Percentiles rank a stretch among this genome's conserved stretches.
phyloP scores from a whole-genome alignment of 352 stramenopile species.

The Thraustotheca clavata region DNA sequence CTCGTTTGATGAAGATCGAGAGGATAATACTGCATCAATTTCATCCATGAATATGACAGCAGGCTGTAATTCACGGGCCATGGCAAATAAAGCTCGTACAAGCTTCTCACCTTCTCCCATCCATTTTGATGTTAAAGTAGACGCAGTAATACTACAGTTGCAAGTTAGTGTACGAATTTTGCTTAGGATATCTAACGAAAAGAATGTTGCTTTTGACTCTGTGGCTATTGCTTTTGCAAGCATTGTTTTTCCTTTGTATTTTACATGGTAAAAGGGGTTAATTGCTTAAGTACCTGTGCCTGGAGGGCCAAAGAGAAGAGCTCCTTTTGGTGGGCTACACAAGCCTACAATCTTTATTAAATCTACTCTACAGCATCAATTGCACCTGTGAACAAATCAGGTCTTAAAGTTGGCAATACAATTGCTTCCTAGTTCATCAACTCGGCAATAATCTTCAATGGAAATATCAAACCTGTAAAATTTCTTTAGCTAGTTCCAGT shows the following conservation, averaged over 20 bases:
- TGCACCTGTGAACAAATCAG: conserved; percentile 64
- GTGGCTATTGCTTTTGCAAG: conserved; percentile 76
- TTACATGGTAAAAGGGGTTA: background rate
- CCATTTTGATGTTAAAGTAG: conserved; percentile 85
- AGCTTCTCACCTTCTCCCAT: conserved; percentile 92
- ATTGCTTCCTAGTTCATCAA: conserved; percentile 57
- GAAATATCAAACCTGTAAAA: conserved; percentile 52
- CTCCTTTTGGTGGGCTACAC: conserved; percentile 50
- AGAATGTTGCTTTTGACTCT: conserved; percentile 76
- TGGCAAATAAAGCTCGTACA: conserved; percentile 88
- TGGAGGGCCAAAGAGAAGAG: conserved; percentile 73
- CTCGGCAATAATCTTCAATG: too few relatives aligned
- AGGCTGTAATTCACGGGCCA: conserved; percentile 77
- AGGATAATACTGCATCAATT: conserved; percentile 77
- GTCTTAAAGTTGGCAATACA: conserved; percentile 71
- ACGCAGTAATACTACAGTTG: conserved; percentile 71
- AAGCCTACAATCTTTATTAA: conserved; percentile 27
- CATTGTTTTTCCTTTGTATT: conserved; percentile 57
- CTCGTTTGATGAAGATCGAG: conserved; percentile 51
- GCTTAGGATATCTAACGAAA: conserved; percentile 45
- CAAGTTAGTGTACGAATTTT: background rate
- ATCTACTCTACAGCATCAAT: background rate
- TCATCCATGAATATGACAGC: conserved; percentile 88
- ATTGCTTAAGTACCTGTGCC: conserved; percentile 43
- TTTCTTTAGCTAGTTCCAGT: conserved; percentile 77